Percentiles rank a stretch among this genome's conserved stretches.
Conservation (phyloP, 108 stramenopile species). For the Pelagomonas calceolata region DNA sequence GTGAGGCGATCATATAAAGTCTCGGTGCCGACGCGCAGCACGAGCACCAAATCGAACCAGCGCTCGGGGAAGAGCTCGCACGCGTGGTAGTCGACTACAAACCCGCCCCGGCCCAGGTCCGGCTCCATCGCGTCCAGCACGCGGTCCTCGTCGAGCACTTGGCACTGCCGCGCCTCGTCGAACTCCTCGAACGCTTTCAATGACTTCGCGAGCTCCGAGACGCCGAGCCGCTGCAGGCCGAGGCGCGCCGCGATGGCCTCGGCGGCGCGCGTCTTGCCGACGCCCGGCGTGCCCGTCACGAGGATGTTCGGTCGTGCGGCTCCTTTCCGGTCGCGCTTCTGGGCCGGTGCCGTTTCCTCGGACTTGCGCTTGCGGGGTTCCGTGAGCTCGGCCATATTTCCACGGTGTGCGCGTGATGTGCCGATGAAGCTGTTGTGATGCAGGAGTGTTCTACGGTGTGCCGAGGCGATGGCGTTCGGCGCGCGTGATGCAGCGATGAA, state of each 20-base stretch:
- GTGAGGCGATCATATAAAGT: constrained; percentile 74
- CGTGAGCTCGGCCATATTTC: no score
- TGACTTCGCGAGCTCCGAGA: constrained; percentile 61
- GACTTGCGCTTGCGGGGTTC: no score
- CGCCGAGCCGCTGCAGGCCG: constrained; percentile 56
- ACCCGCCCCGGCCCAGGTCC: constrained; percentile 42
- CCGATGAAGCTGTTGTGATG: no score
- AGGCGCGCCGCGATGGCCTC: constrained; percentile 43
- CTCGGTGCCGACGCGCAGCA: constrained; percentile 65
- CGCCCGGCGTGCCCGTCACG: constrained; percentile 83
- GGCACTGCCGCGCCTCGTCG: constrained; percentile 71
- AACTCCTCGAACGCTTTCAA: constrained; percentile 68
- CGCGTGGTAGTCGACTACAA: constrained; percentile 80
- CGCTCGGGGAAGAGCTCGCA: constrained; percentile 87
- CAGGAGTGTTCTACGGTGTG: no score
- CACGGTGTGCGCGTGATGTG: no score
- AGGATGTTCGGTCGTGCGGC: constrained; percentile 62
- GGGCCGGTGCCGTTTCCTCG: no score
- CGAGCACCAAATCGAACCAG: constrained; percentile 88
- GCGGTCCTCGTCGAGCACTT: constrained; percentile 82
- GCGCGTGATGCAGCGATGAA: no score
- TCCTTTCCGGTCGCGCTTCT: background rate
- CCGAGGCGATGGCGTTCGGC: no score
- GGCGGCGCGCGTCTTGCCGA: constrained; percentile 69
- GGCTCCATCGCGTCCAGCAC: constrained; percentile 67